These are phyloP conservation scores for Apiotrichum laibachii DNA, from an alignment of 1,284 basidiomycete species.

Conservation along the genomic window DNA sequence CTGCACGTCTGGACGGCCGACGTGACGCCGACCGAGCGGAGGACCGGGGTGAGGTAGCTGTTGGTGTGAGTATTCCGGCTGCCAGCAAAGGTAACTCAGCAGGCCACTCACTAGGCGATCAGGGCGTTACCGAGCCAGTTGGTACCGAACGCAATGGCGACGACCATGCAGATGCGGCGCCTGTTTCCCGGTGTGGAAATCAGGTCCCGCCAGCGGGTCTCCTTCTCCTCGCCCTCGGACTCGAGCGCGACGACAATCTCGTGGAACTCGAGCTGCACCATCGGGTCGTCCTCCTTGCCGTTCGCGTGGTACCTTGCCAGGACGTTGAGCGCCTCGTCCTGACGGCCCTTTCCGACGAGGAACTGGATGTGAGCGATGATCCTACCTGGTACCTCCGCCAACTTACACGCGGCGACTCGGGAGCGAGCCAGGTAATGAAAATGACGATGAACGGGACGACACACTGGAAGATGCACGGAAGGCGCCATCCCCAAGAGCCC, in stretches of 20 bases:
- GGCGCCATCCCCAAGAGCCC: conserved; percentile 27
- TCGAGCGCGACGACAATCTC: conserved; percentile 36
- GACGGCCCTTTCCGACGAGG: conserved; percentile 15
- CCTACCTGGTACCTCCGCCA: not conserved
- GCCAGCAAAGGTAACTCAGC: too few relatives aligned
- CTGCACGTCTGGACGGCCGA: conserved; percentile 29
- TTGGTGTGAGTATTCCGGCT: not conserved
- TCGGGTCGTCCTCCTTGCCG: conserved; percentile 12
- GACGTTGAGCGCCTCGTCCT: conserved; percentile 10
- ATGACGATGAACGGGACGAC: conserved; percentile 13
- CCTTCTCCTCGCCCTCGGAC: conserved; percentile 17
- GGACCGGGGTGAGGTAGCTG: conserved; percentile 35
- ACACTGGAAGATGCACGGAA: conserved; percentile 19
- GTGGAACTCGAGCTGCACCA: conserved; percentile 17
- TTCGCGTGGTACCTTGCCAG: conserved; percentile 25
- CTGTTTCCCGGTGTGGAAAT: conserved; percentile 38
- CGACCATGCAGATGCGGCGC: conserved; percentile 32
- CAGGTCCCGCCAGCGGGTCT: conserved; percentile 34
- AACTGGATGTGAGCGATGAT: conserved; percentile 2
- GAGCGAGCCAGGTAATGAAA: conserved; percentile 1
- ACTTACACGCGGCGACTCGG: conserved; percentile 14
- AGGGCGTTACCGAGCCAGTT: conserved; percentile 37
- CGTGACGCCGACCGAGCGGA: conserved; percentile 35
- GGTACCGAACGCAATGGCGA: conserved; percentile 24
- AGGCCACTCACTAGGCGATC: conserved; percentile 31